Evolutionary conservation across 164 flowering plant genomes (phyloP), one percentile per base, ranked within the genome.

Genomic region (Liquidambar formosana): DNA sequence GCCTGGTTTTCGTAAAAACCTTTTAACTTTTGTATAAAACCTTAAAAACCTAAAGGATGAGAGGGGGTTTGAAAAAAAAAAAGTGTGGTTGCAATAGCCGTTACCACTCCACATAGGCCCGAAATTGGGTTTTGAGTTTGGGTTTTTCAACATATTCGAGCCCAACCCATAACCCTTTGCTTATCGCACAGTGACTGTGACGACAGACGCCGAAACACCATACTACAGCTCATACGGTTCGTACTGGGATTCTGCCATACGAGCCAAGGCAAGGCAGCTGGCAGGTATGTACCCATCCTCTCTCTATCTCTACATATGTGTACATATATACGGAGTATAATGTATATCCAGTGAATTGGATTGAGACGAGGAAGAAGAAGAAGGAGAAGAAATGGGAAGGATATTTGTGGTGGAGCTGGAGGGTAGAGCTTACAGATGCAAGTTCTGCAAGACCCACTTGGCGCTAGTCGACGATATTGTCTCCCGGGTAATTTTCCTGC

Each of bases 361-460:
- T 8, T 15, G 58, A 16, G n/a, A 10, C 23, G 28, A 19, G 19
- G 41, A 53, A 51, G 18, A 23, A 26, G 44, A 23, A 46, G 61
- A 58, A 57, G 38, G 48, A 63, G 69, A 68, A 71, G 62, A 62
- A n/a, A 91, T 89, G 97, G 97, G 97, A n/a, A 85, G 92, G 74
- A 57, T 87, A 16, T 91, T 87, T 72, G 67, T 83, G 79, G 85
- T 89, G 61, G 91, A 89, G 77, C 83, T 89, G 8, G 89, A 91
- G 18, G 97, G 92, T 15, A 80, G 86, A 46, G 72, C 83, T 23
- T 91, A 89, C 77, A 83, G 78, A 66, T 91, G 97, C 90, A 89
- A 79, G 78, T 89, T 82, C 77, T 91, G 94, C 72, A 70, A 80
- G 44, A 85, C 79, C 72, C 87, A 80, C 52, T 67, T 91, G 51